These are phyloP conservation scores for Firmiana major DNA, from an alignment of 345 rosid species.

Conservation along the genomic window DNA sequence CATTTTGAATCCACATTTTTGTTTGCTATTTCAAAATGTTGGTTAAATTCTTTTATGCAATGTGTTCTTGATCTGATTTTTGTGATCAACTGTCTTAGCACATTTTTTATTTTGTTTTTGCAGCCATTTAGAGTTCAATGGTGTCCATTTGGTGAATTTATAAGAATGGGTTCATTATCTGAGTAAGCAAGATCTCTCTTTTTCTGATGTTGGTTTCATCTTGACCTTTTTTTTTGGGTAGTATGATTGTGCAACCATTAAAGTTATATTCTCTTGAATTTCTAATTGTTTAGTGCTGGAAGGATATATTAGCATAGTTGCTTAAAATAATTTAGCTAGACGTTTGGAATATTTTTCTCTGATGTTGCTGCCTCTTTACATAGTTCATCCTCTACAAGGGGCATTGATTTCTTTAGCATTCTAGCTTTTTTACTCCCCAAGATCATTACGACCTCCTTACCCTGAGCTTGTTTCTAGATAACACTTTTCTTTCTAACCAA, in stretches of 20 bases:
- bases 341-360: neutral
- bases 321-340: neutral
- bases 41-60: neutral
- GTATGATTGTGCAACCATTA: neutral
- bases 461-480: neutral
- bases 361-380: neutral
- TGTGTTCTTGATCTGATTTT: neutral
- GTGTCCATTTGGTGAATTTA: constrained; percentile 15
- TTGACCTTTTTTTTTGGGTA: constrained; percentile 1
- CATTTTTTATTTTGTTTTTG: constrained; percentile 5
- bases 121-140: constrained; percentile 16
- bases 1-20: neutral
- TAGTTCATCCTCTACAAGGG: neutral
- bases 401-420: neutral
- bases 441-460: neutral
- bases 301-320: neutral
- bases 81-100: no score
- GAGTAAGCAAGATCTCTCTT: constrained; percentile 11
- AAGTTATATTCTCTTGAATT: neutral
- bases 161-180: constrained; percentile 10
- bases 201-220: neutral
- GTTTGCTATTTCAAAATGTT: neutral
- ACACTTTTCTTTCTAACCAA: neutral
- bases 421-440: neutral
- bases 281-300: neutral